A percentile compares a stretch with the other conserved stretches of the same genome.
These are phyloP conservation scores for Talaromyces sp. DNA, from an alignment of 2,329 filamentous ascomycete genomes.

Conservation along the genomic window DNA sequence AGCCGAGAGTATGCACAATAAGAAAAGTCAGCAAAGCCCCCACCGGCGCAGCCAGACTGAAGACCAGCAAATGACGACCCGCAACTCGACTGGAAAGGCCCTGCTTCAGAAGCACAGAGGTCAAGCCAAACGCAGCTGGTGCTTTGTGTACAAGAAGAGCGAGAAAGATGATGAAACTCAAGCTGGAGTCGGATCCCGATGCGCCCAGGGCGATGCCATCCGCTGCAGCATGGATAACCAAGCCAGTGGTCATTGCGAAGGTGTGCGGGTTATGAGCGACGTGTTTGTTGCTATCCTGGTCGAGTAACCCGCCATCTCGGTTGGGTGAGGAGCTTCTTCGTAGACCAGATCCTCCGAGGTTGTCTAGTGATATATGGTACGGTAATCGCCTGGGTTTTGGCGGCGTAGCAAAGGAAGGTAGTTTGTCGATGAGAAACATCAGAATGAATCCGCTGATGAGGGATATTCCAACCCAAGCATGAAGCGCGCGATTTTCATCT, in stretches of 20 bases:
- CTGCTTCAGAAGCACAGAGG: conserved; percentile 83
- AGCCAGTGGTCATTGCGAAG: conserved; percentile 81
- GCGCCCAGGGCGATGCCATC: conserved; percentile 96
- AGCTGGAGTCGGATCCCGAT: conserved; percentile 71
- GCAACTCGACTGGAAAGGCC: conserved; percentile 83
- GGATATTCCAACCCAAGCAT: conserved; percentile 81
- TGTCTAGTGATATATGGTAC: conserved; percentile 84
- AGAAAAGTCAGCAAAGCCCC: conserved; percentile 83
- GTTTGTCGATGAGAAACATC: conserved; percentile 92
- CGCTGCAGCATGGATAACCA: conserved; percentile 94
- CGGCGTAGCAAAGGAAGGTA: conserved; percentile 69
- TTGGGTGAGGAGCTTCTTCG: conserved; percentile 42
- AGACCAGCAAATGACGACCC: conserved; percentile 79
- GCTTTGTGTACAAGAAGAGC: conserved; percentile 98
- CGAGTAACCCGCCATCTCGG: conserved; percentile 37
- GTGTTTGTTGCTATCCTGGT: conserved; percentile 27
- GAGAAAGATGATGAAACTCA: conserved; percentile 89
- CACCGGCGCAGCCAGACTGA: conserved; percentile 83
- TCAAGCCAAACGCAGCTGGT: conserved; percentile 90
- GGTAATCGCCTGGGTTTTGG: conserved; percentile 64
- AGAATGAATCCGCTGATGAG: conserved; percentile 85
- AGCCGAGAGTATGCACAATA: conserved; percentile 67
- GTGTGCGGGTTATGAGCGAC: conserved; percentile 42
- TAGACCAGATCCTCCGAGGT: conserved; percentile 62
- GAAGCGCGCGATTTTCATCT: conserved; percentile 51